Evolutionary conservation across 1,284 basidiomycete genomes (phyloP).

Genomic region (Melampsora americana): DNA sequence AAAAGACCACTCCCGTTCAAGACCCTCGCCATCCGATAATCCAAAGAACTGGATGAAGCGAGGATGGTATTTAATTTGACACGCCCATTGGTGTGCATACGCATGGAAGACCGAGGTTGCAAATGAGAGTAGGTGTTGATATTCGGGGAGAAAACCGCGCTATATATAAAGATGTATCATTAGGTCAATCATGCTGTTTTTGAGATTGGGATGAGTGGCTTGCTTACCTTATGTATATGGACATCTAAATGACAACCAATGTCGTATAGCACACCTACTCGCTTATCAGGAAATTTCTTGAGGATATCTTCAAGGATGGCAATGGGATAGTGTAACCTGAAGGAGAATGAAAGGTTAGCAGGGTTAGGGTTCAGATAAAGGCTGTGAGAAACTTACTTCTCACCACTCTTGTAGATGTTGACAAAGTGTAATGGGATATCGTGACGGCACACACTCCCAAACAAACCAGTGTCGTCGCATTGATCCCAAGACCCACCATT

Average conservation of each 20-base stretch:
- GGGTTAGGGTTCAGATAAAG: not conserved
- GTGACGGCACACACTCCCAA: slow-evolving; percentile 17
- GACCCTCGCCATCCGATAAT: slow-evolving; percentile 28
- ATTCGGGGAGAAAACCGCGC: not conserved
- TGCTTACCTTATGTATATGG: slow-evolving; percentile 18
- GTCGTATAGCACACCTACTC: slow-evolving; percentile 1
- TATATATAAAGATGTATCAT: not conserved
- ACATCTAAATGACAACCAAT: slow-evolving; percentile 29
- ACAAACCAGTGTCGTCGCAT: slow-evolving; percentile 25
- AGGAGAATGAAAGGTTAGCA: not conserved
- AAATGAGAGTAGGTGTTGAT: not conserved
- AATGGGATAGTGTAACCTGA: slow-evolving; percentile 15
- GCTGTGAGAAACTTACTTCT: slow-evolving; percentile 26
- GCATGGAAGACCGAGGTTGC: slow-evolving; percentile 40
- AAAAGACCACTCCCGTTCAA: slow-evolving; percentile 30
- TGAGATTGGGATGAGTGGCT: not conserved
- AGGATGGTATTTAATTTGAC: slow-evolving; percentile 29
- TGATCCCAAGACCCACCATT: slow-evolving; percentile 11
- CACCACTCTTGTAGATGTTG: slow-evolving; percentile 12
- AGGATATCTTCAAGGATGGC: slow-evolving; percentile 3
- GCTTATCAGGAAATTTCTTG: not conserved
- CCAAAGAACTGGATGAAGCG: slow-evolving; percentile 8
- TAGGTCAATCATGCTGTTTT: not conserved
- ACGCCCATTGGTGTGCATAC: slow-evolving; percentile 34
- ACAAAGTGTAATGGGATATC: slow-evolving; percentile 8